Base-by-base conservation (phyloP, 2,329 filamentous ascomycete species). In the Colletotrichum plurivorum region DNA sequence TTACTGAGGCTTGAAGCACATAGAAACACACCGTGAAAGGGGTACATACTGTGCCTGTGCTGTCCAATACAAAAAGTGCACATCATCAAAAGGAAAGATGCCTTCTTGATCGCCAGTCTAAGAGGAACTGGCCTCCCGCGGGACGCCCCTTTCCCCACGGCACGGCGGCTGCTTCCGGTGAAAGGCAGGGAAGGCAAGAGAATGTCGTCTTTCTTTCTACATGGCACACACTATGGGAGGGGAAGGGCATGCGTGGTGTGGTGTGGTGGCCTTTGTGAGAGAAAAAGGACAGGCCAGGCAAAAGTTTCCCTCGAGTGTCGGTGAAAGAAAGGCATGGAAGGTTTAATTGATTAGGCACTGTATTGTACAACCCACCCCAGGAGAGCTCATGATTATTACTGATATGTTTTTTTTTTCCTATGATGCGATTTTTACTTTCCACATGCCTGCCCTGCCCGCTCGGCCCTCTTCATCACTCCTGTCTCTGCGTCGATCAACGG, bases 401-500 rank as follows among this genome's bases (percentile, higher is more conserved):
- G 27, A 8, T 4, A 6, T 31, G 4, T 31, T 8, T 36, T 10
- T 36, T 10, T 36, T 36, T 36, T 3, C 10, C 31, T 36, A 36
- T 36, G 31, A 36, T 36, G 10, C 31, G 31, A 2, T 9, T 8
- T 36, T 8, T 36, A 36, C 31, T 36, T 36, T 9, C 31, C 31
- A 36, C 31, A 36, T 9, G 31, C 22, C 51, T 13, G 4, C 22
- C 13, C 12, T 5, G 5, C 41, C 41, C 39, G 43, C 43, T 25
- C 36, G 27, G 25, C 48, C 45, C 31, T 36, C 18, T 36, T 41
- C 48, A 39, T 48, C n/a, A 18, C 31, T 36, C 20, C 22, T 22
- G 25, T 63, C 31, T 36, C 20, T 66, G 60, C 43, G 62, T 66
- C 49, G 61, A 69, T 60, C 62, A 55, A 69, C 62, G 49, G 55